Percentiles rank a stretch among this genome's conserved stretches.
These are phyloP conservation scores for Tuber microsphaerosporum DNA, from an alignment of 495 filamentous ascomycete species.

Conservation along the genomic window DNA sequence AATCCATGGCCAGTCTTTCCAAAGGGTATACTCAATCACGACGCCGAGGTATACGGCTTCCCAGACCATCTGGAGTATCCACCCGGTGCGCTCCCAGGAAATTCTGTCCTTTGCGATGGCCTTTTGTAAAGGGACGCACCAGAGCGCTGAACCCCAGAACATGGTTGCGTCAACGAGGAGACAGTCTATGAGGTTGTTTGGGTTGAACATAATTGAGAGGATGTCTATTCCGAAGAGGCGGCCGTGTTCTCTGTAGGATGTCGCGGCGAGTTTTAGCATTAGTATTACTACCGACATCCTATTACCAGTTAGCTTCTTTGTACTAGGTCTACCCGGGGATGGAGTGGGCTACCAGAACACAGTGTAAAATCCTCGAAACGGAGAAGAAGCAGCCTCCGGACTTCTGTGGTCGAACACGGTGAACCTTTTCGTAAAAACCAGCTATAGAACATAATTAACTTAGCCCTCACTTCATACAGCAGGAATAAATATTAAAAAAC, in stretches of 20 bases:
- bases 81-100: slow-evolving; percentile 58
- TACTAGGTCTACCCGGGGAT: slow-evolving; percentile 1
- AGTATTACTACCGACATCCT: slow-evolving; percentile 56
- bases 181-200: slow-evolving; percentile 57
- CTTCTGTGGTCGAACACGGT: slow-evolving; percentile 66
- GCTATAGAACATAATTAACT: slow-evolving; percentile 16
- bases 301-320: neutral
- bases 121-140: slow-evolving; percentile 53
- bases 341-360: slow-evolving; percentile 54
- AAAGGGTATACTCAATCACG: slow-evolving; percentile 55
- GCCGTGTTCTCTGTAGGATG: slow-evolving; percentile 58
- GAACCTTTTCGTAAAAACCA: slow-evolving; percentile 62
- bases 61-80: slow-evolving; percentile 67
- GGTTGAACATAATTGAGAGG: slow-evolving; percentile 57
- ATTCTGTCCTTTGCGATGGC: slow-evolving; percentile 50
- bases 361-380: slow-evolving; percentile 70
- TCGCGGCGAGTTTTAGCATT: slow-evolving; percentile 56
- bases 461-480: slow-evolving; percentile 8
- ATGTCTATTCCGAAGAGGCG: slow-evolving; percentile 62
- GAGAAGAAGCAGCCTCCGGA: slow-evolving; percentile 49
- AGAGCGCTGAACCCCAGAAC: slow-evolving; percentile 54
- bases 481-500: neutral
- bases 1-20: slow-evolving; percentile 70
- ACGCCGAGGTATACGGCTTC: slow-evolving; percentile 54
- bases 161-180: slow-evolving; percentile 60